A percentile compares a stretch with the other conserved stretches of the same genome.
Conservation (phyloP, 148 eudicot genomes). For the Vaccinium darrowii region DNA sequence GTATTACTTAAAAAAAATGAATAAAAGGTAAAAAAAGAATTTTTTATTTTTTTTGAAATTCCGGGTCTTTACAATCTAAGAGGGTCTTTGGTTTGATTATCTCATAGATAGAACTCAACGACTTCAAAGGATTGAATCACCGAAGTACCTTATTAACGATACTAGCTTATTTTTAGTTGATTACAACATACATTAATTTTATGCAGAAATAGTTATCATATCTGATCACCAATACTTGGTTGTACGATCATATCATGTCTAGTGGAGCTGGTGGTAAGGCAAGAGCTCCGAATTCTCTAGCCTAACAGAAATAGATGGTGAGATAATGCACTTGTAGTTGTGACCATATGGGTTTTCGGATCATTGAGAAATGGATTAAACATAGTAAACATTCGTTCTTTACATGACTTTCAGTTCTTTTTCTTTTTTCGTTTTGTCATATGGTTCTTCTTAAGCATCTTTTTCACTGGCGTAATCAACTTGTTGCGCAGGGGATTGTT, state of each 20-base stretch:
- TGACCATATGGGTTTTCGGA: not conserved
- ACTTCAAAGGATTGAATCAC: not conserved
- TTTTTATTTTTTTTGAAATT: no score
- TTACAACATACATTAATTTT: not conserved
- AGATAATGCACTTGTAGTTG: not conserved
- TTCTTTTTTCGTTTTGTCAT: not conserved
- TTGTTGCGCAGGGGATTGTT: slow-evolving; percentile 72
- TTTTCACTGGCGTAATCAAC: not conserved
- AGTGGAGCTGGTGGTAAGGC: not conserved
- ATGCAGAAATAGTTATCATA: not conserved
- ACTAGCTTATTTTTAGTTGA: not conserved
- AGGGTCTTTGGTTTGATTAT: not conserved
- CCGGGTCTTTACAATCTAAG: no score
- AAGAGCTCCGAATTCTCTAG: no score
- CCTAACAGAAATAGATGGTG: no score
- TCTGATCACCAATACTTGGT: not conserved
- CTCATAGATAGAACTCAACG: not conserved
- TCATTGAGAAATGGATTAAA: not conserved
- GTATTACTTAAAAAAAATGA: no score
- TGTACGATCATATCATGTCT: not conserved
- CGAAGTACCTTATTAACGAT: not conserved
- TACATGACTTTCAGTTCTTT: not conserved
- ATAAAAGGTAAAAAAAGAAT: no score
- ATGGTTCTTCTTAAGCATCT: not conserved
- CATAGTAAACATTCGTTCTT: not conserved